Percentiles rank a stretch among this genome's conserved stretches.
Evolutionary conservation across 768 basidiomycete species (phyloP).

Genomic region (Cyclocybe aegerita): DNA sequence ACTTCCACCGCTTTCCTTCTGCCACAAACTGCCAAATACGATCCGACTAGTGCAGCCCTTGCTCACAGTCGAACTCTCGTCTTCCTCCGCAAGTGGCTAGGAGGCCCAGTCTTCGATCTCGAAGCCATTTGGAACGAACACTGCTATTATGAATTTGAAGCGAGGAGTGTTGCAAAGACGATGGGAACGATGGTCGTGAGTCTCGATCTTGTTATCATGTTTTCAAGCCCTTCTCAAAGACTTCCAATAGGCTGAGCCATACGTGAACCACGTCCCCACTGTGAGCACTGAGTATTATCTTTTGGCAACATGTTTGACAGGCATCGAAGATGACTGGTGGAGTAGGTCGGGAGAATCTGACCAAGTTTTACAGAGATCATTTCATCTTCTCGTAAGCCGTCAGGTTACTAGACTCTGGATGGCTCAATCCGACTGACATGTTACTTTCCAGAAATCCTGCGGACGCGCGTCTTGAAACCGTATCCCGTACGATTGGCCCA

Average conservation of each 20-base stretch:
- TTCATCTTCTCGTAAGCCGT: slow-evolving; percentile 48
- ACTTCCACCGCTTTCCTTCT: slow-evolving; percentile 42
- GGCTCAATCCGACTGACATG: not conserved
- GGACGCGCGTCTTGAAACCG: slow-evolving; percentile 40
- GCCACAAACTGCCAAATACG: slow-evolving; percentile 39
- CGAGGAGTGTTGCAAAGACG: slow-evolving; percentile 49
- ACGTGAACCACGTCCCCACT: slow-evolving; percentile 60
- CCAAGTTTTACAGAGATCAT: slow-evolving; percentile 55
- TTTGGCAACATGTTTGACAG: not conserved
- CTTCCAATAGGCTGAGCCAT: slow-evolving; percentile 46
- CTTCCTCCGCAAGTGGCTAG: slow-evolving; percentile 43
- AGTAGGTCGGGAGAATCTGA: slow-evolving; percentile 46
- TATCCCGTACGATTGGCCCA: slow-evolving; percentile 52
- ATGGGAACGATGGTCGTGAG: slow-evolving; percentile 57
- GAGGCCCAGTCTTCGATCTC: slow-evolving; percentile 53
- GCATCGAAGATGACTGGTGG: slow-evolving; percentile 51
- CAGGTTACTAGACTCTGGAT: not conserved
- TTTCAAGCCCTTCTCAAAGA: not conserved
- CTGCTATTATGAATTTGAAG: slow-evolving; percentile 52
- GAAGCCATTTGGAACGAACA: slow-evolving; percentile 66
- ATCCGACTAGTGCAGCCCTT: slow-evolving; percentile 38
- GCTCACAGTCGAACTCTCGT: slow-evolving; percentile 47
- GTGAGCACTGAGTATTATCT: slow-evolving; percentile 23
- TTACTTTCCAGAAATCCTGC: slow-evolving; percentile 40
- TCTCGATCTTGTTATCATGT: slow-evolving; percentile 3